phyloP scores from a whole-genome alignment of 805 yeast species.

The Teunomyces cretensis region DNA sequence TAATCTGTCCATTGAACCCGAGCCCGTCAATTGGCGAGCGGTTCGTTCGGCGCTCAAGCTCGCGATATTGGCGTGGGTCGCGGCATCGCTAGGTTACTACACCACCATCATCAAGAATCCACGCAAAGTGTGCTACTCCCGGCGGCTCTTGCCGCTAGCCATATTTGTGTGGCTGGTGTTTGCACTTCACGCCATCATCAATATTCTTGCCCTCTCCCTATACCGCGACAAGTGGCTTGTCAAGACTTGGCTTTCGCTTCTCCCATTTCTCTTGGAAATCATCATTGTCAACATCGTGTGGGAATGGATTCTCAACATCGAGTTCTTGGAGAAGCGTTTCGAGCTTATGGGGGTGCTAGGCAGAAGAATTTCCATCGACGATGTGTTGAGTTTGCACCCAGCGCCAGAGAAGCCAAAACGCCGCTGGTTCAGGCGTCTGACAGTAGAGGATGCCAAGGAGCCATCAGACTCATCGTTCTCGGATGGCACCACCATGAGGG shows the following conservation, averaged over 20 bases:
- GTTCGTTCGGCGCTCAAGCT: conserved; percentile 29
- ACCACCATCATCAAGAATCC: conserved; percentile 35
- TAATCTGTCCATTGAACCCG: conserved; percentile 5
- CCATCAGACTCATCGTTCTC: background rate
- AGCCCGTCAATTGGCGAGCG: conserved; percentile 19
- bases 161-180: conserved; percentile 41
- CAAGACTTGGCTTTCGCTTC: conserved; percentile 50
- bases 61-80: conserved; percentile 28
- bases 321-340: conserved; percentile 45
- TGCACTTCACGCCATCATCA: conserved; percentile 33
- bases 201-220: conserved; percentile 24
- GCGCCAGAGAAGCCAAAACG: conserved; percentile 6
- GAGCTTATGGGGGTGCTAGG: conserved; percentile 65
- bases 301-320: conserved; percentile 66
- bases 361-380: conserved; percentile 52
- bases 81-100: conserved; percentile 36
- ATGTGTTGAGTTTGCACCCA: conserved; percentile 19
- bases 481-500: background rate
- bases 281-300: conserved; percentile 55
- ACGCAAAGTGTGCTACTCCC: conserved; percentile 45
- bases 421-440: background rate
- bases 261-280: conserved; percentile 45
- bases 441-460: background rate
- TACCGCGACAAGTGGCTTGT: conserved; percentile 35
- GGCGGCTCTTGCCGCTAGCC: conserved; percentile 49